Conservation (phyloP, 1,284 basidiomycete species). For the Pulchroboletus neoregius region DNA sequence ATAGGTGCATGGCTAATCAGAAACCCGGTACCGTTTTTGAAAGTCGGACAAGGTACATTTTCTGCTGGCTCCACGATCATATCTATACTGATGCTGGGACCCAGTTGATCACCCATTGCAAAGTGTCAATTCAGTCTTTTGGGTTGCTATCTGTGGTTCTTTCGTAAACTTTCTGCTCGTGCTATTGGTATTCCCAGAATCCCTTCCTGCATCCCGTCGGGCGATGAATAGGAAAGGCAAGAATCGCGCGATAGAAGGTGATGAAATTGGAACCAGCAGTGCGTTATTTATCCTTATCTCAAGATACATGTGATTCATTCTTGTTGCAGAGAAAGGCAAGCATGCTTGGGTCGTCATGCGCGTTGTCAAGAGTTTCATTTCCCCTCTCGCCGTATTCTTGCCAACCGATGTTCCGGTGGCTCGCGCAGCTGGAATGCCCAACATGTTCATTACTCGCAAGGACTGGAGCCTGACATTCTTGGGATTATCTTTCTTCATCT, state of each 20-base stretch:
- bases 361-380: slow-evolving; percentile 37
- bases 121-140: slow-evolving; percentile 56
- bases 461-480: slow-evolving; percentile 61
- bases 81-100: slow-evolving; percentile 7
- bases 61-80: background rate
- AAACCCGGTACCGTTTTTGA: slow-evolving; percentile 43
- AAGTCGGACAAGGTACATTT: slow-evolving; percentile 23
- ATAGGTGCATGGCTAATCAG: slow-evolving; percentile 71
- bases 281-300: slow-evolving; percentile 5
- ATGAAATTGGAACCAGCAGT: slow-evolving; percentile 12
- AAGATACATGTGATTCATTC: background rate
- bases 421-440: slow-evolving; percentile 13
- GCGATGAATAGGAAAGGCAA: slow-evolving; percentile 34
- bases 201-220: slow-evolving; percentile 46
- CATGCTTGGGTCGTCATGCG: slow-evolving; percentile 16
- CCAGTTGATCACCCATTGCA: slow-evolving; percentile 27
- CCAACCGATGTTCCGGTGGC: slow-evolving; percentile 41
- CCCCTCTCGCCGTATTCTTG: slow-evolving; percentile 52
- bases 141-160: slow-evolving; percentile 47
- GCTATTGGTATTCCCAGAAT: slow-evolving; percentile 64
- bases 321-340: slow-evolving; percentile 4
- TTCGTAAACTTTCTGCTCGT: slow-evolving; percentile 49
- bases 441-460: slow-evolving; percentile 28
- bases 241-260: slow-evolving; percentile 27
- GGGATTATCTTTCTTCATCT: slow-evolving; percentile 44